Base-by-base conservation (phyloP, 768 basidiomycete species). In the Xerocomus spinulosus region DNA sequence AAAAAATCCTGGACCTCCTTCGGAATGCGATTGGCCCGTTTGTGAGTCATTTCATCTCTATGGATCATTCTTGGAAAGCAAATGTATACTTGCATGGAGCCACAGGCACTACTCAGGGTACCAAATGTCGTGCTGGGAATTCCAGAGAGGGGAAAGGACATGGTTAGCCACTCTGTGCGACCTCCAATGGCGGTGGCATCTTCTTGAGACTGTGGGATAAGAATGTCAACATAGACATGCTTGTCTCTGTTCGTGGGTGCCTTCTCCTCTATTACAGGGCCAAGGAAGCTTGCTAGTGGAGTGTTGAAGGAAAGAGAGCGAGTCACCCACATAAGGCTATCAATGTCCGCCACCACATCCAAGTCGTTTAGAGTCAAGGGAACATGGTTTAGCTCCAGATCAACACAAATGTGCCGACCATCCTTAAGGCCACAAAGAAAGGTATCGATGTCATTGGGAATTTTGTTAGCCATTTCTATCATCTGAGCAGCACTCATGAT, bases 301-400 rank as follows among this genome's bases (percentile, higher is more conserved):
- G 4, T 47, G 0, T 15, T 3, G 18, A 46, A 53, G 29, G 9
- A 5, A 3, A 28, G 23, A 2, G 13, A 10, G 4, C 25, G 5
- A 3, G 50, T 59, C 0, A 56, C 49, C 59, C 59, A 60, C 3
- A 60, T 52, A 10, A 59, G 28, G 14, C 57, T 60, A 24, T 59
- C 52, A 0, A 60, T 45, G 9, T 56, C 57, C 2, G 51, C n/a
- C 0, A 28, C 29, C 0, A 60, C 34, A 1, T 20, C 15, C 1
- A 55, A 2, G 12, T 60, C 18, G 0, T 38, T 6, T 0, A 25
- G 4, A 2, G 28, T 0, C 9, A 59, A 8, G 0, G 41, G 21
- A 0, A 51, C 5, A 10, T 45, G 44, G 25, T 57, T 41, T 0
- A n/a, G 2, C 21, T 54, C 48, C 0, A 52, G 18, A 5, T 57